Percentiles rank a stretch among this genome's conserved stretches.
phyloP scores from a whole-genome alignment of 208 protist species.

The Cochliopodium minus region DNA sequence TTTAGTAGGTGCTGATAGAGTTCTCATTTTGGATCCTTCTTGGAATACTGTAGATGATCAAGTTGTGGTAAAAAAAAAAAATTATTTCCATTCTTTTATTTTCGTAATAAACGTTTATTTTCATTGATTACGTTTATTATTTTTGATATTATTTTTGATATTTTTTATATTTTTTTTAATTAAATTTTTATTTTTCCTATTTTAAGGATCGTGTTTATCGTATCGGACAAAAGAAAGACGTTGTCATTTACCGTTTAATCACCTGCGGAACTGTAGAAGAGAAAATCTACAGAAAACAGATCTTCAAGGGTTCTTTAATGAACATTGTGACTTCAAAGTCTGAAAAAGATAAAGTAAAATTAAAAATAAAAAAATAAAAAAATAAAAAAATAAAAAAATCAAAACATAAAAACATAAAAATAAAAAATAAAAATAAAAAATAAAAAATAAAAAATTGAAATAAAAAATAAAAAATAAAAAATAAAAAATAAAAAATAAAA shows the following conservation, averaged over 20 bases:
- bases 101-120: no score
- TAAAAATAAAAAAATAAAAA: no score
- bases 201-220: conserved; percentile 77
- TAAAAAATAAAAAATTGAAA: no score
- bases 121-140: not conserved
- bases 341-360: no score
- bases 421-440: no score
- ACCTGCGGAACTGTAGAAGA: conserved; percentile 86
- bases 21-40: conserved; percentile 84
- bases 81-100: no score
- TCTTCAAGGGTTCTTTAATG: conserved; percentile 53
- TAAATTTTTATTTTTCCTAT: not conserved
- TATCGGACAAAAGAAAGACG: conserved; percentile 86
- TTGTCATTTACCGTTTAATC: conserved; percentile 75
- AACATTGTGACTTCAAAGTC: not conserved
- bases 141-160: not conserved
- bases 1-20: conserved; percentile 70
- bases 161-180: not conserved
- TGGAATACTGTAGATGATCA: conserved; percentile 91
- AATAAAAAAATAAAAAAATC: no score
- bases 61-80: conserved; percentile 22
- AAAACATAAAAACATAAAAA: no score
- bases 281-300: conserved; percentile 89
- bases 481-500: no score
- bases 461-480: no score